Conservation (phyloP, 495 filamentous ascomycete species). For the Aspergillus wentii region DNA sequence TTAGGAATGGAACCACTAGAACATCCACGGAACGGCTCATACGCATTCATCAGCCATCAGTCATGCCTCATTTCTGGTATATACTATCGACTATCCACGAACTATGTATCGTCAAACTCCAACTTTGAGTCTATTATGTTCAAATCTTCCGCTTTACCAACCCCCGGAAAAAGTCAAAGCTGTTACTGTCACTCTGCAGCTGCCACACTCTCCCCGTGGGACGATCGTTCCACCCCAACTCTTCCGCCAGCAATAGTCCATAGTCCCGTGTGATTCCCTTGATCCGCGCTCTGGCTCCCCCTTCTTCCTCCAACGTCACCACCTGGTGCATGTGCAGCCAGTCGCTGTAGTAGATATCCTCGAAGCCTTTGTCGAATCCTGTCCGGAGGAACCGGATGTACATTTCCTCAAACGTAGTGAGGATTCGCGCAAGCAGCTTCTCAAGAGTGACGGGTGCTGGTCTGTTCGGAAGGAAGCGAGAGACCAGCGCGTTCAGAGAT, state of each 20-base stretch:
- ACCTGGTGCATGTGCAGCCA: constrained; percentile 93
- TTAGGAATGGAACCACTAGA: no score
- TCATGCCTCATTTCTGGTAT: no score
- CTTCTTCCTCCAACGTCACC: constrained; percentile 82
- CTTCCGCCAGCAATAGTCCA: constrained; percentile 79
- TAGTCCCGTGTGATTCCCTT: constrained; percentile 86
- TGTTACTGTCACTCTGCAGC: constrained; percentile 95
- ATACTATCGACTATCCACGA: no score
- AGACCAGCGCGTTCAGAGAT: constrained; percentile 68
- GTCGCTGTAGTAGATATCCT: constrained; percentile 72
- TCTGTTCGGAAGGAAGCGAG: constrained; percentile 29
- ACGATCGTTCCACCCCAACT: constrained; percentile 66
- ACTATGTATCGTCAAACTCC: no score
- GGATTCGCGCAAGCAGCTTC: constrained; percentile 75
- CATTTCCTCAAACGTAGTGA: constrained; percentile 73
- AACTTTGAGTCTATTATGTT: no score
- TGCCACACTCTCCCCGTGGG: constrained; percentile 73
- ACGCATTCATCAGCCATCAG: no score
- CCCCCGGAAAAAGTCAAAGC: constrained; percentile 96
- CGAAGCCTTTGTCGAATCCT: constrained; percentile 69
- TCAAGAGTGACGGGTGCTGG: constrained; percentile 63
- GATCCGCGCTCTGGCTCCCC: constrained; percentile 71
- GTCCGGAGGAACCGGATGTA: constrained; percentile 67
- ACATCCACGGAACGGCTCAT: no score
- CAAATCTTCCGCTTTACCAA: constrained; percentile 80